Base-by-base conservation (phyloP, 441 rosid species). In the Brassica hybrid region DNA sequence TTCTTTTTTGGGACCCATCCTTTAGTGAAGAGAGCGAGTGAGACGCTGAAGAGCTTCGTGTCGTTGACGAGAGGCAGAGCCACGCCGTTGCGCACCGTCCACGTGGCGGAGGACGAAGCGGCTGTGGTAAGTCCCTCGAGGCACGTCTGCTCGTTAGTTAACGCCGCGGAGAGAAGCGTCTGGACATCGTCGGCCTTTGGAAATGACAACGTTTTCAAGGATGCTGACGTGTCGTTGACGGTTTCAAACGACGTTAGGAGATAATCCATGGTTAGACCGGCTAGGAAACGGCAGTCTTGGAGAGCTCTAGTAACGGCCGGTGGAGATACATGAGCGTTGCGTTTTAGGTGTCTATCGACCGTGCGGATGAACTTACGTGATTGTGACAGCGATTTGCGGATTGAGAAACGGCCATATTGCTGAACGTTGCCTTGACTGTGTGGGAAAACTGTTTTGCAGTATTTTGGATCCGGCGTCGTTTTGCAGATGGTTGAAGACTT, bases 31-130 rank as follows among this genome's bases (percentile, higher is more conserved):
- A 27, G 32, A 27, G 32, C 32, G 32, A 27, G 32, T 1, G 94
- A 92, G 23, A 89, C 88, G 50, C 96, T 86, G 50, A 82, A 86
- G 5, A 92, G 90, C 68, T 90, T 90, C 4, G 94, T 79, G 73
- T 92, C 96, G 16, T 86, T 86, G 0, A 85, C 78, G 12, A 90
- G 74, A 68, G 93, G 90, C 52, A 45, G 67, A 0, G 86, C 71
- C 1, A 94, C 65, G 16, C 86, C 91, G 41, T 85, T 82, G 60
- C 54, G 77, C 2, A 86, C 52, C 5, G 85, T 84, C 88, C 87
- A 85, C 69, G 70, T 32, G 23, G 54, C 61, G 38, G 79, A 43
- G 8, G 79, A 56, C 0, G 71, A 57, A 21, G 87, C 83, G 2
- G 93, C 82, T 45, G 92, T 76, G 2, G 90, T 76, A 4, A 92